These are phyloP conservation scores for Pueraria montana DNA, from an alignment of 306 rosid genomes.

Conservation along the genomic window DNA sequence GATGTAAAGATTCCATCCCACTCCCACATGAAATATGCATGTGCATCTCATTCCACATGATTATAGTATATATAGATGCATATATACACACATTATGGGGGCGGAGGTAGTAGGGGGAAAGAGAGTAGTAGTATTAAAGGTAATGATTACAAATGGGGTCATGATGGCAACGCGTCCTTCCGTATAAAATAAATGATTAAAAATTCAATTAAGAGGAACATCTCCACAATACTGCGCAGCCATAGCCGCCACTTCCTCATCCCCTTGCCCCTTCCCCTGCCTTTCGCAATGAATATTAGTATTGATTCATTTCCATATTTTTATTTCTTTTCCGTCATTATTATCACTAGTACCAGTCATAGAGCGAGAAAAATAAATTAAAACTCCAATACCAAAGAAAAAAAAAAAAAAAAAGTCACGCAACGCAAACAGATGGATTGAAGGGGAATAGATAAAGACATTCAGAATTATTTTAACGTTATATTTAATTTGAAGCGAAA, in stretches of 20 bases:
- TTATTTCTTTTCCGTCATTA: background rate
- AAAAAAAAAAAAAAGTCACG: conserved; percentile 16
- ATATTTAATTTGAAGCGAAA: background rate
- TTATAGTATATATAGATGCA: background rate
- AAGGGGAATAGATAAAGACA: conserved; percentile 41
- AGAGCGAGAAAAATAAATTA: background rate
- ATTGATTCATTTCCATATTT: background rate
- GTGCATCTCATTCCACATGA: conserved; percentile 9
- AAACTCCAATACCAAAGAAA: background rate
- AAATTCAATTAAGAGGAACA: conserved; percentile 22
- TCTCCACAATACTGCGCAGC: conserved; percentile 67
- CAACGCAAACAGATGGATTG: background rate
- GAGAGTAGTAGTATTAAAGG: conserved; percentile 35
- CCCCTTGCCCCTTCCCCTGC: background rate
- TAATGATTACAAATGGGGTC: conserved; percentile 66
- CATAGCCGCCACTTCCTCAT: conserved; percentile 78
- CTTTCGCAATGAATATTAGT: background rate
- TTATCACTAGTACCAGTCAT: background rate
- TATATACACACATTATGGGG: conserved; percentile 33
- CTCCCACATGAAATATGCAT: conserved; percentile 34
- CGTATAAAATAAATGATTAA: conserved; percentile 47
- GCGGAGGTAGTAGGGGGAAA: background rate
- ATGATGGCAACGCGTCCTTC: conserved; percentile 58
- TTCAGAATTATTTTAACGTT: background rate
- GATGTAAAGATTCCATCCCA: background rate